Base-by-base conservation (phyloP, 169 alveolate species). In the Plasmodium vivax region DNA sequence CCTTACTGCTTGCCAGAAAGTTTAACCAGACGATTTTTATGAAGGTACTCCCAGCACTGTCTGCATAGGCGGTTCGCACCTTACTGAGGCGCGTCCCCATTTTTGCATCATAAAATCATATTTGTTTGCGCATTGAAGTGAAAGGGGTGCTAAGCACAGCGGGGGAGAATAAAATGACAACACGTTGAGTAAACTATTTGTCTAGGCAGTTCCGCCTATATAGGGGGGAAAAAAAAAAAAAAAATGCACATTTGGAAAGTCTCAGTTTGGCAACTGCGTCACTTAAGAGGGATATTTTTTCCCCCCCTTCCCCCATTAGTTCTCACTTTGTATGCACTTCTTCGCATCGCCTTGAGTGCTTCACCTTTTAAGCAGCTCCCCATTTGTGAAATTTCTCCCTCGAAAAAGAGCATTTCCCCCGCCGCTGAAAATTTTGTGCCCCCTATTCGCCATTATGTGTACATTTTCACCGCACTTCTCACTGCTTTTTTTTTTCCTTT, bases 1-100 rank as follows among this genome's bases (percentile, higher is more conserved):
- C 82, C 43, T 62, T 87, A 32, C 5, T 54, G 1, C 36, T 87
- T 54, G 84, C 87, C 27, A 87, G 43, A 87, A 79, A 47, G 23
- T 32, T 71, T 45, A 79, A 87, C 38, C 19, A 54, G 36, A 32
- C 54, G 16, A 79, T 34, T 41, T 87, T 87, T 6, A 9, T 75
- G 8, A 87, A 43, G 88, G 93, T 87, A 84, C 38, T 72, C 0
- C 10, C n/a, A 47, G 12, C 58, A 43, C 27, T 73, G 6, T 51
- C 14, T 58, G 16, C 77, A 68, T 30, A 27, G n/a, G n/a, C 41
- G 23, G 27, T 51, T 12, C 62, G 23, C 62, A 16, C 8, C 62
- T 51, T 51, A 51, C 62, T 51, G 27, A 51, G 27, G 62, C 62
- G 62, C 27, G 62, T 14, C 32, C 38, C 38, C 41, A 68, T 68